Evolutionary conservation across 225 moss, liverwort and hornwort species (phyloP), one percentile per base, ranked within the genome.

Genomic region (Bryum argenteum): DNA sequence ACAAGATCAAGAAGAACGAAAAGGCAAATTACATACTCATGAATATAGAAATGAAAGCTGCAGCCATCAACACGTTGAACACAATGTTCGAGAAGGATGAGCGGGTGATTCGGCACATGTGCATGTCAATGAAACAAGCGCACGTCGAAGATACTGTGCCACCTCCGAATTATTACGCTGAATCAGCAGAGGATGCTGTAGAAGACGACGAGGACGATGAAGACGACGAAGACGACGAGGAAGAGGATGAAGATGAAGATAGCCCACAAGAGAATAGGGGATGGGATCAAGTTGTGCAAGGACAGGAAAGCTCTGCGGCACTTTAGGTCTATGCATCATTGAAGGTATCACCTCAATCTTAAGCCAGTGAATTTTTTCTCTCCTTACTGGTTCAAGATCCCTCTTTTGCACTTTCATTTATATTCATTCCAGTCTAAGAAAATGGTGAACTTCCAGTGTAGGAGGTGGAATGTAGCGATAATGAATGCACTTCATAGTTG

Each of bases 1-100:
- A 98, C 79, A 88, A 85, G 45, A 85, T 98, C 12, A 94, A 89
- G 85, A 98, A 98, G 67, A 81, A 75, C 15, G 75, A 76, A 4
- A 85, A 63, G 82, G 97, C 94, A 0, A 90, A 98, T 62, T 98
- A 98, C 50, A 85, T 98, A 66, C 97, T 94, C 2, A 94, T 98
- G 94, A 98, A 98, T 73, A 75, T 98, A 37, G 92, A 98, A 78
- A 83, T 98, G 54, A 77, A 61, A 15, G 76, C 89, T 15, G 72
- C 86, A 14, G 80, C 86, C 23, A 81, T 92, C 58, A 98, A 98
- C 80, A 74, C 78, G 73, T 71, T 98, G 65, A 98, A 94, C 53
- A 73, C 75, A 11, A 66, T 92, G 87, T 83, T 98, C 17, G 90
- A 98, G 33, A 92, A 89, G 64, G 94, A 94, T 44, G 94, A 97